Evolutionary conservation across 2,329 filamentous ascomycete genomes (phyloP), one percentile per base, ranked within the genome.

Genomic region (Aspergillus fumigatiaffinis): DNA sequence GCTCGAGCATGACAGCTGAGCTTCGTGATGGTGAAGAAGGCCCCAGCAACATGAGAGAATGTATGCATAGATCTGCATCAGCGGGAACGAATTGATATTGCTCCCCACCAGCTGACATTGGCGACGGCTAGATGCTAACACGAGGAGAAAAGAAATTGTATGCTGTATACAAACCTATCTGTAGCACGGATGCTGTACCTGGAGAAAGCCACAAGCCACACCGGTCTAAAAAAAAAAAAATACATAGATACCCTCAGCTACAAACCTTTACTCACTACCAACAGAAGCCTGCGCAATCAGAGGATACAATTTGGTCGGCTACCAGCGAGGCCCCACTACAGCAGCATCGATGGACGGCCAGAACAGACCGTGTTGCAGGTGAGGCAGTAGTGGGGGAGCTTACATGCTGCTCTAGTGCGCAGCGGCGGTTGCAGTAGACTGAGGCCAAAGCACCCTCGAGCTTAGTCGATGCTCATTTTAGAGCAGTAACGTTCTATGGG

Each of bases 401-500:
- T 50, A 57, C 57, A 50, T 53, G 57, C 54, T 47, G 53, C 26
- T 54, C 52, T 57, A 54, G 54, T 53, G 50, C 49, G 38, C 46
- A 53, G 57, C 57, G 56, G 38, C 44, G 38, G 32, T 38, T 51
- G 48, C 54, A 59, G 54, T 51, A 53, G 48, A 28, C 46, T 26
- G 54, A 35, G 54, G 57, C 57, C 57, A 57, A 54, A 57, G 57
- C 54, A 56, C 57, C 44, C 55, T 54, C 32, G 32, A 59, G 53
- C 41, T 54, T 51, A 38, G 48, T 35, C 26, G 38, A 48, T 25
- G 48, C 47, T 8, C 52, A 26, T 50, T 38, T 48, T 46, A 55
- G 53, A 51, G 56, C 56, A 50, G 32, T 35, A 14, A 35, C 14
- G 14, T 38, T 12, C 32, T 8, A 29, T 29, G 28, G 29, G 12